Percentiles rank a stretch among this genome's conserved stretches.
phyloP scores from a whole-genome alignment of 225 moss, liverwort and hornwort genomes.

The Marchantia paleacea region DNA sequence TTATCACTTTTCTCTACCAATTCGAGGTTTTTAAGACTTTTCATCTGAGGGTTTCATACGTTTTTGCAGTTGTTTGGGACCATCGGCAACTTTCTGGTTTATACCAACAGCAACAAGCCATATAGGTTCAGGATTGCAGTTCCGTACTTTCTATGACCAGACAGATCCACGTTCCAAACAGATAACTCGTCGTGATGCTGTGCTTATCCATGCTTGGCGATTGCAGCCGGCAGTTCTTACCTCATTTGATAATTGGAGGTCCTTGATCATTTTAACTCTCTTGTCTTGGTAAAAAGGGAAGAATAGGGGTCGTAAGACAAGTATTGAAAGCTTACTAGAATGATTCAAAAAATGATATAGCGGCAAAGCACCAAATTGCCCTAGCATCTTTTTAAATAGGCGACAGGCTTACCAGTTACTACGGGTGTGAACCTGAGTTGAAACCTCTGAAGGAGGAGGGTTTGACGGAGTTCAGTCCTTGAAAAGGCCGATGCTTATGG shows the following conservation, averaged over 20 bases:
- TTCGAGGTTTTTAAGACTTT: neutral
- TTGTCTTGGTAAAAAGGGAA: neutral
- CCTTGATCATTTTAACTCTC: neutral
- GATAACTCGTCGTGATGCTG: conserved; percentile 11
- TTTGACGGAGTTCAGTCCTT: neutral
- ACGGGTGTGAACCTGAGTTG: neutral
- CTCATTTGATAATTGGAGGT: neutral
- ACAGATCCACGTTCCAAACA: conserved; percentile 42
- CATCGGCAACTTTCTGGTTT: conserved; percentile 67
- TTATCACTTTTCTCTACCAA: neutral
- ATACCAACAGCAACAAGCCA: conserved; percentile 79
- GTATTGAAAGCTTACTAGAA: neutral
- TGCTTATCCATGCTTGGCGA: neutral
- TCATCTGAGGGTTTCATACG: neutral
- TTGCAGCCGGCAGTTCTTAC: neutral
- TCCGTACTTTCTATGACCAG: conserved; percentile 69
- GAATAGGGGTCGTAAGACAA: neutral
- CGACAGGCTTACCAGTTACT: no score
- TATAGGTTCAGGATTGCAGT: conserved; percentile 82
- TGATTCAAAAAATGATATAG: neutral
- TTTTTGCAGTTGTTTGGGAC: conserved; percentile 84
- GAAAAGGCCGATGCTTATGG: neutral
- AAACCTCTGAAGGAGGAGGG: neutral
- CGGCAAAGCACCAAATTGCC: neutral
- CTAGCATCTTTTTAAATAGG: neutral